Conservation (phyloP, 306 rosid genomes). For the Acacia crassicarpa region DNA sequence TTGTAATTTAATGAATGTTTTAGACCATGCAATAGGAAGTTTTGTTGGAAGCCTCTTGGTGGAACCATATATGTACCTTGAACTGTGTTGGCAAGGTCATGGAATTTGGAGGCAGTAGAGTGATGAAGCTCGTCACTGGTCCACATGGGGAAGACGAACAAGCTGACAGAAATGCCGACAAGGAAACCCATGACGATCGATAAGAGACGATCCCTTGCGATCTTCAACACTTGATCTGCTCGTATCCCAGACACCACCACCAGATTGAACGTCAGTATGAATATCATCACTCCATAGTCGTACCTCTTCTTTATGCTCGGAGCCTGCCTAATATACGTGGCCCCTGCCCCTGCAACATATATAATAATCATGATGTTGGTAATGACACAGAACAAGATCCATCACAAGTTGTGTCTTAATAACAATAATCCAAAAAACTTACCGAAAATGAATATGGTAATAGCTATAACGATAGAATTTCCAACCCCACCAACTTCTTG, state of each 20-base stretch:
- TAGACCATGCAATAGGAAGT: background rate
- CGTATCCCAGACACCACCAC: slow-evolving; percentile 75
- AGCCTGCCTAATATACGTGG: slow-evolving; percentile 50
- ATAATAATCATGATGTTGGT: background rate
- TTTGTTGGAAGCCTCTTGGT: background rate
- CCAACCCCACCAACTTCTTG: slow-evolving; percentile 58
- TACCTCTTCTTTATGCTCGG: slow-evolving; percentile 76
- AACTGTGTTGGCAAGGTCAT: slow-evolving; percentile 55
- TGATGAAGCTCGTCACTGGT: slow-evolving; percentile 86
- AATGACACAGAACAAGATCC: background rate
- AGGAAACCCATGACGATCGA: slow-evolving; percentile 67
- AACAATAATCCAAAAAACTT: background rate
- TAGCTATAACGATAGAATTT: slow-evolving; percentile 49
- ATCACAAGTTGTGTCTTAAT: background rate
- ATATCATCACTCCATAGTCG: slow-evolving; percentile 79
- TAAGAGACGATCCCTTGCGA: slow-evolving; percentile 69
- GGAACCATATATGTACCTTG: slow-evolving; percentile 46
- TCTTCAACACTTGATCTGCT: slow-evolving; percentile 45
- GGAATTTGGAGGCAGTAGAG: slow-evolving; percentile 55
- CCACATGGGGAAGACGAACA: slow-evolving; percentile 76
- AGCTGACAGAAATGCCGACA: slow-evolving; percentile 58
- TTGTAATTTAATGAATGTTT: too few species aligned
- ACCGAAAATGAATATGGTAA: slow-evolving; percentile 65
- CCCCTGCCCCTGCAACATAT: slow-evolving; percentile 52
- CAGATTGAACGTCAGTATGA: slow-evolving; percentile 75